Base-by-base conservation (phyloP, 441 rosid species). In the Gossypium davidsonii region DNA sequence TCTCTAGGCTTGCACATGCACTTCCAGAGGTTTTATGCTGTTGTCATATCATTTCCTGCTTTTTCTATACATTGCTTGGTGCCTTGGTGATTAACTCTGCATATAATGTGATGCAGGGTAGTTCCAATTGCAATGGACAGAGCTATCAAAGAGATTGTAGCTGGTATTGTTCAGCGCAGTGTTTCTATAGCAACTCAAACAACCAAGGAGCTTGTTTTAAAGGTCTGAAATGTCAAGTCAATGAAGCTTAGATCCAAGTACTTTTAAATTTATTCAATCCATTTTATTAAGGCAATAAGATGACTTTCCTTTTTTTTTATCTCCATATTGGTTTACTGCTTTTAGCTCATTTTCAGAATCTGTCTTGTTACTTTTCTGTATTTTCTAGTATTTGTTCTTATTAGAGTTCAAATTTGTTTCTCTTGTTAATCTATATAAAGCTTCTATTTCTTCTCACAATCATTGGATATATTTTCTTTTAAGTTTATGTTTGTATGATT, bases 121-220 rank as follows among this genome's bases (percentile, higher is more conserved):
- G 97, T 96, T 76, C 98, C 99, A 75, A 78, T 85, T 82, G 96
- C 91, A 46, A 93, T 93, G 93, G 98, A 96, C 75, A 87, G 97
- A 83, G 99, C 99, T 61, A 87, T 96, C 81, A 96, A 91, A 74
- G 99, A 96, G 79, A 93, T 91, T 58, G 97, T 96, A 70, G 71
- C 90, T 75, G 88, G 94, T 74, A 93, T 93, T 80, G 98, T 93
- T 85, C 98, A 96, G 81, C 93, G 97, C 69, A 93, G 99, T 81
- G 98, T 93, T 81, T 91, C 97, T 48, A 92, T 96, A 81, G 98
- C 99, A 65, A 92, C 97, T 71, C 98, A 93, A 79, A 96, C 99
- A 53, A 93, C 98, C 55, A 96, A 96, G 80, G 99, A 96, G 79
- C 98, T 96, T 79, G 98, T 96, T 75, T 80, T 96, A 69, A 96